Evolutionary conservation across 768 basidiomycete species (phyloP), one percentile per base, ranked within the genome.

Genomic region (Panaeolus cyanescens): DNA sequence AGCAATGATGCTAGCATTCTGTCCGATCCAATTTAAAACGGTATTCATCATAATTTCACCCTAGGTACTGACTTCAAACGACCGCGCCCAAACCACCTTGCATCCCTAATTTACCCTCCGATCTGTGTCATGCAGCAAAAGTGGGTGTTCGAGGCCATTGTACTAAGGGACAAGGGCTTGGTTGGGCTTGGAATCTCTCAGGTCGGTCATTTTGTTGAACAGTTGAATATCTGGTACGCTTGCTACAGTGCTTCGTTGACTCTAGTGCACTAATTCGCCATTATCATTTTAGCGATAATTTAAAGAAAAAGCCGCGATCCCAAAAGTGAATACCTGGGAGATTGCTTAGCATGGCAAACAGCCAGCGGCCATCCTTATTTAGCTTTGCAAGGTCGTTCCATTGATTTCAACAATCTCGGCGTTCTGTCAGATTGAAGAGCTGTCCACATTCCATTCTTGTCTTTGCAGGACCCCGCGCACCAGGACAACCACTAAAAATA

Each of bases 31-130:
- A 15, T 39, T 28, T 28, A n/a, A 25, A 28, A 50, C 13, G 28
- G 45, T 30, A 50, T 50, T 13, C 25, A 50, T 50, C 45, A 50
- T 42, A n/a, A n/a, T n/a, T n/a, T n/a, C n/a, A n/a, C n/a, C n/a
- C n/a, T n/a, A n/a, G n/a, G n/a, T n/a, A n/a, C n/a, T n/a, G n/a
- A n/a, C n/a, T n/a, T n/a, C n/a, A n/a, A n/a, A n/a, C n/a, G n/a
- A 50, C 45, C 45, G 45, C 22, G 45, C 45, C 45, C 45, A 50
- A 50, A 50, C 45, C 45, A 50, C 6, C 45, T 25, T 50, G 45
- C 45, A 50, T 9, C 5, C 25, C 45, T 28, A 40, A 40, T 19
- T n/a, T 20, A 20, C n/a, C 4, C 17, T n/a, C 17, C n/a, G 3
- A 20, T 20, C 19, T 40, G 39, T 2, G n/a, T 19, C n/a, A 10